These are phyloP conservation scores for Thamnidium elegans DNA, from an alignment of 192 early-diverging fungal species.

Conservation along the genomic window DNA sequence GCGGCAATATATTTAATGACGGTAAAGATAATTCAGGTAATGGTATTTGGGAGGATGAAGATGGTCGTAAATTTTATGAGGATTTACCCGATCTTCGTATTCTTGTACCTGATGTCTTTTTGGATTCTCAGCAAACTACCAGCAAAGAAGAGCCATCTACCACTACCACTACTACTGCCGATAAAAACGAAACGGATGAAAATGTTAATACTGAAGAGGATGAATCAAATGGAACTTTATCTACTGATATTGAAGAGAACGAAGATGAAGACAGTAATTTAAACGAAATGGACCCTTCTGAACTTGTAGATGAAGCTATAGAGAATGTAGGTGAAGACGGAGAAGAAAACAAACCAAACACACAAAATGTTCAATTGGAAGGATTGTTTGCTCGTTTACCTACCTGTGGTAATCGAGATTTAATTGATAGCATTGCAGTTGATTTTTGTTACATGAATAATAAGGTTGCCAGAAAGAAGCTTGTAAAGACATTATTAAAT, in stretches of 20 bases:
- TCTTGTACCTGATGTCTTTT: slow-evolving; percentile 80
- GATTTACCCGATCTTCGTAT: slow-evolving; percentile 74
- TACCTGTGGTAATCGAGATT: slow-evolving; percentile 72
- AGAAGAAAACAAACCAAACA: slow-evolving; percentile 27
- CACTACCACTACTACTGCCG: not conserved
- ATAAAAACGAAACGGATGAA: slow-evolving; percentile 5
- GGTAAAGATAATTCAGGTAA: slow-evolving; percentile 39
- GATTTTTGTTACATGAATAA: slow-evolving; percentile 93
- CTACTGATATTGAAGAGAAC: not conserved
- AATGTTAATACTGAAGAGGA: slow-evolving; percentile 1
- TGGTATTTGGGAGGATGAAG: slow-evolving; percentile 93
- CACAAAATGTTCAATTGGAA: slow-evolving; percentile 52
- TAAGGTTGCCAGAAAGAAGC: slow-evolving; percentile 68
- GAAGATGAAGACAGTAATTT: slow-evolving; percentile 27
- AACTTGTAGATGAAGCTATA: slow-evolving; percentile 27
- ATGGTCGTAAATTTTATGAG: slow-evolving; percentile 88
- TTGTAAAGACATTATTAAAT: slow-evolving; percentile 72
- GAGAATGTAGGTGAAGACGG: slow-evolving; percentile 44
- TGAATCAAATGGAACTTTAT: slow-evolving; percentile 6
- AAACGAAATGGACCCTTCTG: slow-evolving; percentile 17
- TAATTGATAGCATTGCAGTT: slow-evolving; percentile 86
- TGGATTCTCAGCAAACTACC: slow-evolving; percentile 52
- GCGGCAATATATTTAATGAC: slow-evolving; percentile 26
- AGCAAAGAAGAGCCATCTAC: slow-evolving; percentile 17
- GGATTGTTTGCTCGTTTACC: slow-evolving; percentile 73